A percentile compares a stretch with the other conserved stretches of the same genome.
Conservation (phyloP, 2,329 filamentous ascomycete genomes). For the Hypoxylon sp. region DNA sequence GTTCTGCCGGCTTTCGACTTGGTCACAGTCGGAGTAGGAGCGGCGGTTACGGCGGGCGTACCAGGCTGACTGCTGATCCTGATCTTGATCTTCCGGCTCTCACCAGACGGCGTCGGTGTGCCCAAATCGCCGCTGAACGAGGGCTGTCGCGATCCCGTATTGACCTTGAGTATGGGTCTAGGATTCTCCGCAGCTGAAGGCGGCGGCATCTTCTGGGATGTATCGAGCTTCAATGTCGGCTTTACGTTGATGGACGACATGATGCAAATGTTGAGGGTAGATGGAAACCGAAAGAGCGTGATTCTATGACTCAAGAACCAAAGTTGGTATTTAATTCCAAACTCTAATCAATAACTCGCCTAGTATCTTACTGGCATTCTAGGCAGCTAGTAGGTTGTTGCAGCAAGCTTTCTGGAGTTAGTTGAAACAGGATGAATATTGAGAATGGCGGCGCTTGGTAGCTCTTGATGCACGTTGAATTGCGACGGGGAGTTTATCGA, state of each 20-base stretch:
- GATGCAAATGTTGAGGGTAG: constrained; percentile 13
- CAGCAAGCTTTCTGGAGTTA: background rate
- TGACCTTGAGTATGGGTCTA: constrained; percentile 54
- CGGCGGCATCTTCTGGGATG: constrained; percentile 52
- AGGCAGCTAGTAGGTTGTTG: background rate
- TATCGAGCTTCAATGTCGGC: constrained; percentile 52
- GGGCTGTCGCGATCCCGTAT: constrained; percentile 50
- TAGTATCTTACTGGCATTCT: background rate
- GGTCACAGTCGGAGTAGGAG: constrained; percentile 48
- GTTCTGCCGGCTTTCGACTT: constrained; percentile 74
- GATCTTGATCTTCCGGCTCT: constrained; percentile 58
- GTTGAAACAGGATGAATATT: background rate
- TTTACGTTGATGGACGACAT: constrained; percentile 52
- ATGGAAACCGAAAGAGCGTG: background rate
- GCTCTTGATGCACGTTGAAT: background rate
- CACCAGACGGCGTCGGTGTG: constrained; percentile 50
- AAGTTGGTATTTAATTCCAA: constrained; percentile 3
- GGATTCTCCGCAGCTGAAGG: constrained; percentile 49
- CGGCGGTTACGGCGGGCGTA: constrained; percentile 50
- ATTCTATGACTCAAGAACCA: constrained; percentile 3
- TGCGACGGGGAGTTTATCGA: background rate
- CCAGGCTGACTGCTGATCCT: constrained; percentile 56
- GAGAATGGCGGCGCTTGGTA: background rate
- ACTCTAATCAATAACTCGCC: background rate
- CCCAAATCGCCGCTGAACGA: constrained; percentile 50